Evolutionary conservation across 306 rosid species (phyloP).

Genomic region (Oemleria cerasiformis): DNA sequence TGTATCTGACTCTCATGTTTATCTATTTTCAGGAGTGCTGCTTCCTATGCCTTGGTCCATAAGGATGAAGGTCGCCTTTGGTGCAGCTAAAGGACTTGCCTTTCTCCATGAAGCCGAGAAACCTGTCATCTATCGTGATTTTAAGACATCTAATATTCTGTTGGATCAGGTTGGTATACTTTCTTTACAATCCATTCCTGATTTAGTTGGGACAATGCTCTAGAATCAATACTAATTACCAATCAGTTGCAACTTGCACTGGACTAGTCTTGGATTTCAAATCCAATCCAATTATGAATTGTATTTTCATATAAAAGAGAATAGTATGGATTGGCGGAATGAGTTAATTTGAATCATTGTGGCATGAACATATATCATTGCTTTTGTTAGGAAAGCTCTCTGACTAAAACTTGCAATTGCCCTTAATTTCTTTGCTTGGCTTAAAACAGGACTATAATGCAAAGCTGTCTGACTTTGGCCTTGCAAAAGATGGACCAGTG

Average conservation of each 20-base stretch:
- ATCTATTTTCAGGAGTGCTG: constrained; percentile 60
- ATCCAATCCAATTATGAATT: not conserved
- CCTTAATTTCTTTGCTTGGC: constrained; percentile 5
- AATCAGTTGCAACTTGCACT: constrained; percentile 2
- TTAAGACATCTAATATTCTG: constrained; percentile 90
- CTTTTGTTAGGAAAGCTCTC: not conserved
- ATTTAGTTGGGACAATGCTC: not conserved
- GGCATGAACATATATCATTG: not conserved
- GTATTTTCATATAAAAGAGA: not conserved
- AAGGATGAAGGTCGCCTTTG: constrained; percentile 95
- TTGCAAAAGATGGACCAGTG: constrained; percentile 93
- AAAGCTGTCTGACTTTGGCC: constrained; percentile 96
- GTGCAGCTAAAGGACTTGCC: constrained; percentile 97
- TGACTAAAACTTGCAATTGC: constrained; percentile 12
- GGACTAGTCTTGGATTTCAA: not conserved
- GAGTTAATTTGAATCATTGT: not conserved
- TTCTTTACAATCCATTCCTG: not conserved
- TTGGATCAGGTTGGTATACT: constrained; percentile 62
- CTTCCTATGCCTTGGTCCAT: constrained; percentile 94
- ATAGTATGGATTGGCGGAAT: not conserved
- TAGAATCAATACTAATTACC: not conserved
- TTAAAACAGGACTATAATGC: constrained; percentile 83
- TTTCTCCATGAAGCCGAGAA: constrained; percentile 96
- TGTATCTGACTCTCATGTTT: constrained; percentile 13
- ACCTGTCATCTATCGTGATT: constrained; percentile 97